Evolutionary conservation across 768 basidiomycete species (phyloP).

Genomic region (Phanerochaete carnosa): DNA sequence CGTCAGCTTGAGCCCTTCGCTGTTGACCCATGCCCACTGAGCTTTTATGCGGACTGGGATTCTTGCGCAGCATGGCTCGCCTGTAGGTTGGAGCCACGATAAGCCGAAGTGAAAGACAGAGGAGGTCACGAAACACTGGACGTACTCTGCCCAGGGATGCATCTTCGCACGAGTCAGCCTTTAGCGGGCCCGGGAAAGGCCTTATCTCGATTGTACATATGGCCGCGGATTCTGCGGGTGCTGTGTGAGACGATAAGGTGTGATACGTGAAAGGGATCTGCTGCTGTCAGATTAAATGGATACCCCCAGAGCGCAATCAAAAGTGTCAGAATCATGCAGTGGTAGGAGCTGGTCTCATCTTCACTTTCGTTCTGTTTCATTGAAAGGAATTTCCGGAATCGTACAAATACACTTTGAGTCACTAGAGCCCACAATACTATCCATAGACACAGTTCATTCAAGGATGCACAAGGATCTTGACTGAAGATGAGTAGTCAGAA

Average conservation of each 20-base stretch:
- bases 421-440: not conserved
- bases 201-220: slow-evolving; percentile 2
- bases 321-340: not conserved
- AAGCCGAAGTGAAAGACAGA: not conserved
- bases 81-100: not conserved
- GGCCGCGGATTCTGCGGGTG: not conserved
- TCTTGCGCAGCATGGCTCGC: not conserved
- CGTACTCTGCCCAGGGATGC: not conserved
- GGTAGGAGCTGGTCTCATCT: no score
- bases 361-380: not conserved
- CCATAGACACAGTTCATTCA: not conserved
- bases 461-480: slow-evolving; percentile 36
- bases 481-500: slow-evolving; percentile 14
- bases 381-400: not conserved
- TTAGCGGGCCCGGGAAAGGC: not conserved
- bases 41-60: not conserved
- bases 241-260: not conserved
- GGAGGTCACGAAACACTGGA: not conserved
- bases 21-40: no score
- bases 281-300: not conserved
- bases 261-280: not conserved
- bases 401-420: not conserved
- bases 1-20: no score
- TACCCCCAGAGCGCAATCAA: not conserved
- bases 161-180: not conserved